Base-by-base conservation (phyloP, 2,329 filamentous ascomycete genomes). In the Emmonsiellopsis sp. region DNA sequence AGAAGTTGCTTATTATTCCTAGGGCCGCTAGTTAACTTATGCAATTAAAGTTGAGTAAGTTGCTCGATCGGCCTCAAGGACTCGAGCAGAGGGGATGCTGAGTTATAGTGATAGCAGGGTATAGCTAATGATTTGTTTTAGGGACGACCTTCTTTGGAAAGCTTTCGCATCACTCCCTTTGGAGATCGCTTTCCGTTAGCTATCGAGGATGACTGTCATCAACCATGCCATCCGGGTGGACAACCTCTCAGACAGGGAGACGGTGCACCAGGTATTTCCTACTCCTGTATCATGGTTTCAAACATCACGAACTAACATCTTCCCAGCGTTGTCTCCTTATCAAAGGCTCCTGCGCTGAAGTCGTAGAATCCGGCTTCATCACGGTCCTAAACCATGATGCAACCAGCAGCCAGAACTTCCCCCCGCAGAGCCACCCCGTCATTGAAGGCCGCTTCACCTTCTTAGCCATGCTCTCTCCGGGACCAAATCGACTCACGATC, bases 381-480 rank as follows among this genome's bases (percentile, higher is more conserved):
- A 42, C 38, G 5, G 37, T 26, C 31, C 15, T 40, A 5, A 50
- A 32, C 13, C 35, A 41, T 11, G 37, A 34, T 42, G 35, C 30
- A 31, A 13, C n/a, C 11, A 35, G 48, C 2, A 30, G 3, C 32
- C 35, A 41, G n/a, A 31, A 40, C 37, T 50, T 50, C 30, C 37
- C 48, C 15, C 26, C 35, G 8, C 57, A 57, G 20, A 51, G 52
- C 43, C 59, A 59, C 55, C 59, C 60, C 5, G 44, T 58, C 35
- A 35, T 54, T 11, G 43, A 53, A 47, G 59, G 60, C 32, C 40
- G 55, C 10, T 62, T 57, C 54, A 60, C 47, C 10, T 58, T 57
- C 30, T 43, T 62, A 8, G 54, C 54, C 11, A 58, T 62, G 52
- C 54, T 62, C 8, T 48, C 59, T 2, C 54, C 56, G 2, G 60